phyloP scores from a whole-genome alignment of 768 basidiomycete species.

The Phlebiopsis flavidoalba region DNA sequence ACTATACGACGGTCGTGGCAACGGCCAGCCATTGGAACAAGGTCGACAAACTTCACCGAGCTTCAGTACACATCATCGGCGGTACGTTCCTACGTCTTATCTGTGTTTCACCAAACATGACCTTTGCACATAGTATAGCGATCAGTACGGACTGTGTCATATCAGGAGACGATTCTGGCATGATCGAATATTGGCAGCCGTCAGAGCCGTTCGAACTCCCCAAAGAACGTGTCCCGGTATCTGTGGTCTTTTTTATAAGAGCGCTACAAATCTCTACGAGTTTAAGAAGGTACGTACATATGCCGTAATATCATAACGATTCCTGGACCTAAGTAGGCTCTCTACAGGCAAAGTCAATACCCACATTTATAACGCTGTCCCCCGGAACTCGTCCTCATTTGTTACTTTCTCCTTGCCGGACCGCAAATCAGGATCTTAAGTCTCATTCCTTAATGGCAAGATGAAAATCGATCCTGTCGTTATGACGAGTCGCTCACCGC shows the following conservation, averaged over 20 bases:
- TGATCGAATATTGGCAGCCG: slow-evolving; percentile 96
- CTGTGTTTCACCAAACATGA: background rate
- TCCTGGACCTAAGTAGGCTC: background rate
- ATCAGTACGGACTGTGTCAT: slow-evolving; percentile 87
- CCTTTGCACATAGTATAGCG: slow-evolving; percentile 66
- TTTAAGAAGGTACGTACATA: slow-evolving; percentile 80
- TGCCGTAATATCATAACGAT: background rate
- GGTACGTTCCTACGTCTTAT: slow-evolving; percentile 26
- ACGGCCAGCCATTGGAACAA: slow-evolving; percentile 71
- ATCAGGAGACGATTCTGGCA: slow-evolving; percentile 91
- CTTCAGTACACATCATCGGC: slow-evolving; percentile 89
- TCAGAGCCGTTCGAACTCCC: slow-evolving; percentile 84
- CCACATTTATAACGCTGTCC: slow-evolving; percentile 88
- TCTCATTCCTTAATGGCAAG: slow-evolving; percentile 84
- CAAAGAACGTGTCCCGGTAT: slow-evolving; percentile 62
- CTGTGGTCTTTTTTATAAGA: slow-evolving; percentile 93
- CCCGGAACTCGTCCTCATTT: slow-evolving; percentile 85
- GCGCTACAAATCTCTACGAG: slow-evolving; percentile 89
- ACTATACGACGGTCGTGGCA: slow-evolving; percentile 91
- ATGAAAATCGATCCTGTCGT: slow-evolving; percentile 81
- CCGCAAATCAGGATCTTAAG: slow-evolving; percentile 95
- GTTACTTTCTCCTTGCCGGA: slow-evolving; percentile 92
- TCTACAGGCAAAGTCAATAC: slow-evolving; percentile 79
- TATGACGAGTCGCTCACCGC: slow-evolving; percentile 94
- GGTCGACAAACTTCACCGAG: slow-evolving; percentile 74